A percentile compares a stretch with the other conserved stretches of the same genome.
phyloP scores from a whole-genome alignment of 2,329 filamentous ascomycete species.

The Pyricularia sp. region DNA sequence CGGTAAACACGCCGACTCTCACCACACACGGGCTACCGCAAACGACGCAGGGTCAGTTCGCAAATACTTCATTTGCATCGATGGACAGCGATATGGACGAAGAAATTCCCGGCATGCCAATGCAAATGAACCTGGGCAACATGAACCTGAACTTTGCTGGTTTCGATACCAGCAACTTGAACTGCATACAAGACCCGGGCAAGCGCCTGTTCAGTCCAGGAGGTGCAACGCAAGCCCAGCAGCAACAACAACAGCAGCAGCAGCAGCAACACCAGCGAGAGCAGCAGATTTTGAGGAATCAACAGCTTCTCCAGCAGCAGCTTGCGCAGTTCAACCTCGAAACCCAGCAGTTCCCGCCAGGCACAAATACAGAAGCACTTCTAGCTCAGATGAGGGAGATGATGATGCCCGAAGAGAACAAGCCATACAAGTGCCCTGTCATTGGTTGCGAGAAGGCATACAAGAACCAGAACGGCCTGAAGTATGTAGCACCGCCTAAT shows the following conservation, averaged over 20 bases:
- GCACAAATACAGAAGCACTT: constrained; percentile 54
- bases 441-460: constrained; percentile 99
- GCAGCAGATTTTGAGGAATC: constrained; percentile 48
- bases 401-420: constrained; percentile 76
- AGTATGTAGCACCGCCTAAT: constrained; percentile 42
- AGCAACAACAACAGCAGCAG: constrained; percentile 50
- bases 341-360: constrained; percentile 60
- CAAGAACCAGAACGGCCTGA: constrained; percentile 97
- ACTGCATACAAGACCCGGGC: constrained; percentile 77
- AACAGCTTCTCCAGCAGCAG: constrained; percentile 53
- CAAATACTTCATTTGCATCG: constrained; percentile 34
- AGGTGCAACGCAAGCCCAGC: constrained; percentile 44
- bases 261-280: constrained; percentile 45
- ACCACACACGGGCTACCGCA: constrained; percentile 43
- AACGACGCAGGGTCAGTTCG: constrained; percentile 31
- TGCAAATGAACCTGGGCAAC: constrained; percentile 45
- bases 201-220: constrained; percentile 86
- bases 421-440: constrained; percentile 94
- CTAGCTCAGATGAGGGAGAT: constrained; percentile 44
- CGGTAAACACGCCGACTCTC: constrained; percentile 87
- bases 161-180: constrained; percentile 40
- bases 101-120: constrained; percentile 50
- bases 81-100: constrained; percentile 55
- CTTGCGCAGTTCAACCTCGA: constrained; percentile 62
- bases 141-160: constrained; percentile 45